A percentile compares a stretch with the other conserved stretches of the same genome.
Evolutionary conservation across 345 rosid species (phyloP).

Genomic region (Excoecaria cochinchinensis): DNA sequence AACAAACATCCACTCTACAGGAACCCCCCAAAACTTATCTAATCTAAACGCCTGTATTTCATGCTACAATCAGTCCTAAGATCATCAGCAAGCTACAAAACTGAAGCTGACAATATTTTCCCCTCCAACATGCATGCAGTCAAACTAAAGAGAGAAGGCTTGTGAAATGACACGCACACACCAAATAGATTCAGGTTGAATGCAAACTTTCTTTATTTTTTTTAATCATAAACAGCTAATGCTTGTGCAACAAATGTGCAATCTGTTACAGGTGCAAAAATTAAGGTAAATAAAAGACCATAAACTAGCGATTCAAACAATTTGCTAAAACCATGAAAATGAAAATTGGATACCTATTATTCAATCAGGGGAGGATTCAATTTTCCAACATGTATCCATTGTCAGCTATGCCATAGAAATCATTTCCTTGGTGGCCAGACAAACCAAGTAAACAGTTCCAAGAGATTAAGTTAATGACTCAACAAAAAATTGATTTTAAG

Average conservation of each 20-base stretch:
- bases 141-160: too few species aligned
- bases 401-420: conserved; percentile 4
- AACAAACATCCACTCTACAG: too few species aligned
- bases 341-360: conserved; percentile 10
- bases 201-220: background rate
- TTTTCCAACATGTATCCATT: conserved; percentile 11
- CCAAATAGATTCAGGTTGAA: too few species aligned
- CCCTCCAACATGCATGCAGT: too few species aligned
- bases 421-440: background rate
- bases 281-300: background rate
- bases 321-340: background rate
- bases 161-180: too few species aligned
- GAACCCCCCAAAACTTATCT: too few species aligned
- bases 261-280: background rate
- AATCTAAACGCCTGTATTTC: too few species aligned
- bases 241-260: background rate
- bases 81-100: too few species aligned
- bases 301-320: background rate
- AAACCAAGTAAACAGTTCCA: conserved; percentile 9
- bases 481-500: background rate
- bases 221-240: background rate
- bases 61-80: too few species aligned
- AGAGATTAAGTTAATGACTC: background rate
- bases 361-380: conserved; percentile 14
- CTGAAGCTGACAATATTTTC: too few species aligned